Evolutionary conservation across 2,329 filamentous ascomycete genomes (phyloP).

Genomic region (Ilyonectria sp.): DNA sequence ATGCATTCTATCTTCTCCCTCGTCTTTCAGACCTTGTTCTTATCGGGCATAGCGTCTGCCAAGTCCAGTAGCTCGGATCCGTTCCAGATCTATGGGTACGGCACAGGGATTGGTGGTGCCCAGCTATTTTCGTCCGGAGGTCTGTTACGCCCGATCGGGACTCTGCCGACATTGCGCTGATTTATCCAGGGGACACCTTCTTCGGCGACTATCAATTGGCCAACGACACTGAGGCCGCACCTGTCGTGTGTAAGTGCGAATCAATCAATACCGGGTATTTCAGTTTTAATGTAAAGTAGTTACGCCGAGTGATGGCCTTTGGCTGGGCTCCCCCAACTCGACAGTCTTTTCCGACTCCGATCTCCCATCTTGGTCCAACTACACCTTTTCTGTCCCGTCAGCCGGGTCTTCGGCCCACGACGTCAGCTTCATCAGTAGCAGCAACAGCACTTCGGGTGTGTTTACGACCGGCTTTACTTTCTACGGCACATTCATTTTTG

Average conservation of each 20-base stretch:
- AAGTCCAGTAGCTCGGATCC: background rate
- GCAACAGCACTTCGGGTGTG: background rate
- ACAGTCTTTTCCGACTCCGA: conserved; percentile 14
- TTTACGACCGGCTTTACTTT: conserved; percentile 21
- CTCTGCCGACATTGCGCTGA: background rate
- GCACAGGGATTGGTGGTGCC: conserved; percentile 14
- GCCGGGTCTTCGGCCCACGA: conserved; percentile 23
- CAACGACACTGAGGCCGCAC: conserved; percentile 26
- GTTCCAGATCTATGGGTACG: conserved; percentile 24
- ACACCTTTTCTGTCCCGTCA: conserved; percentile 25
- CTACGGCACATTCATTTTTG: conserved; percentile 28
- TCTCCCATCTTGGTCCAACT: conserved; percentile 25
- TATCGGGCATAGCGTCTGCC: background rate
- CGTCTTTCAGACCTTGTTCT: background rate
- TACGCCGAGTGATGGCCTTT: conserved; percentile 1
- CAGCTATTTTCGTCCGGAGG: conserved; percentile 23
- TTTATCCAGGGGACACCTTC: conserved; percentile 13
- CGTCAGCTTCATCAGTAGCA: conserved; percentile 22
- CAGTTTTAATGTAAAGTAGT: conserved; percentile 15
- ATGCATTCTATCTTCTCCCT: background rate
- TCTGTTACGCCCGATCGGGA: background rate
- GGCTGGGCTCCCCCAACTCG: conserved; percentile 28
- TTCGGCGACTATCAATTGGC: conserved; percentile 23
- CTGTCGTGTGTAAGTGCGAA: conserved; percentile 22
- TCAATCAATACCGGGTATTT: background rate